These are phyloP conservation scores for Cyclotella sp. DNA, from an alignment of 108 stramenopile genomes.

Conservation along the genomic window DNA sequence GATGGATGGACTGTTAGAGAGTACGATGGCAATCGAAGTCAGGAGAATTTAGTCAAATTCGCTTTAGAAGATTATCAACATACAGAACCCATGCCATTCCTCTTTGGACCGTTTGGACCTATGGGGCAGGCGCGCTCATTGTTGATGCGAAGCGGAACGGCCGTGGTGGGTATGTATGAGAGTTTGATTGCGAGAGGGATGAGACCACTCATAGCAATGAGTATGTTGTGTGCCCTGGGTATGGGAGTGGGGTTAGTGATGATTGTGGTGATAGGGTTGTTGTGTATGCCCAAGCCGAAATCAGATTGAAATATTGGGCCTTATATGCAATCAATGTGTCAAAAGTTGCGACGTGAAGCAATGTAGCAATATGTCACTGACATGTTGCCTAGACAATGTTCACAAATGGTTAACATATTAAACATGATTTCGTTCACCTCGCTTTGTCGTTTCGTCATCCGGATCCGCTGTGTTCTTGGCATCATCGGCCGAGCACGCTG, in stretches of 20 bases:
- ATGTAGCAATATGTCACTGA: too few relatives aligned
- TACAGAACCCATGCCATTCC: constrained; percentile 42
- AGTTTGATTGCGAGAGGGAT: constrained; percentile 54
- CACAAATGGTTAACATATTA: too few relatives aligned
- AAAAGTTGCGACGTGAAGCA: not conserved
- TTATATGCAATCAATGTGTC: not conserved
- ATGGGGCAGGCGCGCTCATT: constrained; percentile 72
- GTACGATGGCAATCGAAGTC: constrained; percentile 59
- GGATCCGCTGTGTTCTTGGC: too few relatives aligned
- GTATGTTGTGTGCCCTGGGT: constrained; percentile 28
- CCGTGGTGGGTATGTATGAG: constrained; percentile 54
- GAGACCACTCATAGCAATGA: constrained; percentile 35
- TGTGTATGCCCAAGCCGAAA: constrained; percentile 50
- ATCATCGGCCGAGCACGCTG: too few relatives aligned
- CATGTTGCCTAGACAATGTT: too few relatives aligned
- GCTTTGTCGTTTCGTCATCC: too few relatives aligned
- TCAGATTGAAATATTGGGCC: constrained; percentile 25
- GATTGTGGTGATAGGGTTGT: constrained; percentile 44
- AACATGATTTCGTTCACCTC: too few relatives aligned
- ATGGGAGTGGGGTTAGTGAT: constrained; percentile 33
- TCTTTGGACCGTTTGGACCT: constrained; percentile 74
- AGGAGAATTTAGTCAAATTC: constrained; percentile 70
- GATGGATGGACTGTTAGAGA: constrained; percentile 81
- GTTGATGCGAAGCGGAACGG: constrained; percentile 58
- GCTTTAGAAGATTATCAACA: constrained; percentile 51